phyloP scores from a whole-genome alignment of 768 basidiomycete species.

The Floccularia luteovirens region DNA sequence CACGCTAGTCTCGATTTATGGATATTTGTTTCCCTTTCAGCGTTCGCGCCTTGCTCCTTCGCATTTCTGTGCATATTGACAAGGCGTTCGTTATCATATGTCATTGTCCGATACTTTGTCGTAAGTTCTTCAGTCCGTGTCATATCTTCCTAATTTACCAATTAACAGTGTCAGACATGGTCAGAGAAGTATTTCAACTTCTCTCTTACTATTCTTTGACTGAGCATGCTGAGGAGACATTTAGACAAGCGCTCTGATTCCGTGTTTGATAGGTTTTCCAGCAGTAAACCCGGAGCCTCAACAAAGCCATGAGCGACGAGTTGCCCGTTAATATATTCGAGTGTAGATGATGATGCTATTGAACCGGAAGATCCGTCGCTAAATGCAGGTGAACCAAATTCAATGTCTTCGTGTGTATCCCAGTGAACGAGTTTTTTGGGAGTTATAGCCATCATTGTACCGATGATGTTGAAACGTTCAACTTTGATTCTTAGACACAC shows the following conservation, averaged over 20 bases:
- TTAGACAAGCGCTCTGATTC: slow-evolving; percentile 57
- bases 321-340: slow-evolving; percentile 79
- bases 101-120: slow-evolving; percentile 67
- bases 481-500: too few relatives aligned
- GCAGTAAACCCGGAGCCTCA: slow-evolving; percentile 50
- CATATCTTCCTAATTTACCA: slow-evolving; percentile 53
- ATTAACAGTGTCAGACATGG: slow-evolving; percentile 1
- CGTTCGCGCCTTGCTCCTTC: slow-evolving; percentile 55
- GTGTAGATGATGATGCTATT: slow-evolving; percentile 46
- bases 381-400: slow-evolving; percentile 34
- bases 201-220: slow-evolving; percentile 68
- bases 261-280: slow-evolving; percentile 54
- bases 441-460: slow-evolving; percentile 24
- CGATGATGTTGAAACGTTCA: too few relatives aligned
- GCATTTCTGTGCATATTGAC: slow-evolving; percentile 53
- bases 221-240: slow-evolving; percentile 69
- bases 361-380: slow-evolving; percentile 39
- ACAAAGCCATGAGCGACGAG: slow-evolving; percentile 78
- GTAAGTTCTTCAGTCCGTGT: slow-evolving; percentile 67
- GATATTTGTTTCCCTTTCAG: slow-evolving; percentile 72
- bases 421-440: slow-evolving; percentile 46
- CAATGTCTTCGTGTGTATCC: slow-evolving; percentile 37
- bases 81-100: slow-evolving; percentile 78
- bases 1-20: slow-evolving; percentile 69
- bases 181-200: neutral